Conservation (phyloP, 1,284 basidiomycete genomes). For the Ceraceosorus guamensis region DNA sequence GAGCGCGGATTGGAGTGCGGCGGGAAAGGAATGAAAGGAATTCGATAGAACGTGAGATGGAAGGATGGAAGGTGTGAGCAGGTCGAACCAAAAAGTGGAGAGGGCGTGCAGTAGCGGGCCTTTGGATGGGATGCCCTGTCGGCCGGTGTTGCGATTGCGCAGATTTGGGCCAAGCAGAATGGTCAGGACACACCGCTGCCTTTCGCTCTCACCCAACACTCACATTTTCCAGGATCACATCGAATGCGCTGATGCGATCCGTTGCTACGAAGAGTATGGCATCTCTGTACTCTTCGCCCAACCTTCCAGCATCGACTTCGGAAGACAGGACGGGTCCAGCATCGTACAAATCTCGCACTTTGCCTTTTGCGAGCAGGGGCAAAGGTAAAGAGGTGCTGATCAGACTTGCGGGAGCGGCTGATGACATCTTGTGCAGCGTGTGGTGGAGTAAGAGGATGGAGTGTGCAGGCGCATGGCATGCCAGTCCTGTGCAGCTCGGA, state of each 20-base stretch:
- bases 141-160: background rate
- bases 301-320: no score
- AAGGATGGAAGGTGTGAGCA: slow-evolving; percentile 51
- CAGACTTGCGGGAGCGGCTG: slow-evolving; percentile 3
- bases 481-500: no score
- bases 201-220: background rate
- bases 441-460: no score
- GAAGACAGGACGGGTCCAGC: slow-evolving; percentile 11
- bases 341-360: slow-evolving; percentile 47
- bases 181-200: no score
- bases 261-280: slow-evolving; percentile 77
- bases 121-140: slow-evolving; percentile 80
- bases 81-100: slow-evolving; percentile 91
- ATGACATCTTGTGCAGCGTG: no score
- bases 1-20: slow-evolving; percentile 22
- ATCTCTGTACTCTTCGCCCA: slow-evolving; percentile 16
- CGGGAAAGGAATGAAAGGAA: slow-evolving; percentile 28
- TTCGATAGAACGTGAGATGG: slow-evolving; percentile 42
- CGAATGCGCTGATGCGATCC: slow-evolving; percentile 93
- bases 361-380: slow-evolving; percentile 42
- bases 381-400: slow-evolving; percentile 38
- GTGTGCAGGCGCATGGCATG: no score
- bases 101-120: slow-evolving; percentile 82
- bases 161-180: background rate
- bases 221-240: slow-evolving; percentile 58